Evolutionary conservation across 2,329 filamentous ascomycete genomes (phyloP), one percentile per base, ranked within the genome.

Genomic region (Chlorencoelia australis): DNA sequence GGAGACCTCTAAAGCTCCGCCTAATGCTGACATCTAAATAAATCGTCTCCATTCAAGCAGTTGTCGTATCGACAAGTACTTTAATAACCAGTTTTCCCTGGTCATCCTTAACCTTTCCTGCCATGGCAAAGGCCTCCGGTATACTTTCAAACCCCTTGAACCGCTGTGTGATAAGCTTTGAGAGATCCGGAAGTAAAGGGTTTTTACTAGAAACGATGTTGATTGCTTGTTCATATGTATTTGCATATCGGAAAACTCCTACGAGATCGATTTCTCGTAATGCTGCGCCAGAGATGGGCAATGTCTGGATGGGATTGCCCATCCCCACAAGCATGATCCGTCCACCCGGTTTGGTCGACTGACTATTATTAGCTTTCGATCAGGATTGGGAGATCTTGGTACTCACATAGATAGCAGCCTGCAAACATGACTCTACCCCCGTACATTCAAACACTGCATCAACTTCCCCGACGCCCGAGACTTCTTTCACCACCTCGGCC

Each of bases 161-260:
- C 15, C 84, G 71, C 65, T 96, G 89, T 31, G 89, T 95, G 25
- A 95, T 84, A 40, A 98, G 65, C 59, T 74, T 82, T 44, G 70
- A 71, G 51, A 96, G 64, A 58, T 93, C 76, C 49, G 95, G 73
- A 3, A 95, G 48, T 10, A 51, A 33, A 5, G 51, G 46, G 16
- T 55, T 75, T 1, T 82, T 82, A 57, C 80, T 87, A 65, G 84
- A 75, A 17, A 96, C 72, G 46, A 96, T 66, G 33, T 87, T 74
- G 48, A 96, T 95, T 24, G 91, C 91, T 44, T 86, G 76, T 19
- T 86, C 87, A 83, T 89, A 96, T 0, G 80, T 84, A 57, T 85
- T 82, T 14, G 79, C 79, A 49, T 87, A 87, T 33, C 82, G 70
- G 62, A 87, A 86, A 24, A 84, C 76, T 26, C 81, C 81, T 13